Evolutionary conservation across 495 filamentous ascomycete species (phyloP).

Genomic region (Tuber umbilicatum): DNA sequence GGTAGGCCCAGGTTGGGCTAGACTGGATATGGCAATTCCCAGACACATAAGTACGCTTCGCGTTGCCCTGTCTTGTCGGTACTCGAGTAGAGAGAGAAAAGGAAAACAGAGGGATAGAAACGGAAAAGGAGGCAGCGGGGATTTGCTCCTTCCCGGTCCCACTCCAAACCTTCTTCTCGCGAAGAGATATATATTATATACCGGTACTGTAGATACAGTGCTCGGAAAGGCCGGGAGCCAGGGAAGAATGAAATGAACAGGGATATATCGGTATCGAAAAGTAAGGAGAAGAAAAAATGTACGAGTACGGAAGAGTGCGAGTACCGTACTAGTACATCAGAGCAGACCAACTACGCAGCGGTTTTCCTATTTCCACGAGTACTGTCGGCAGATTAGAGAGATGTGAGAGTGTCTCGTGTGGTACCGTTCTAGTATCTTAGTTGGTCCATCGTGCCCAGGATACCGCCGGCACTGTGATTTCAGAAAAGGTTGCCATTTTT

Average conservation of each 20-base stretch:
- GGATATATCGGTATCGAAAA: neutral
- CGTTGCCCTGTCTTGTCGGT: neutral
- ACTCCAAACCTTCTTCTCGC: neutral
- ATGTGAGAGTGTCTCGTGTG: neutral
- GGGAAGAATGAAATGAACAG: neutral
- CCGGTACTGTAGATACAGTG: neutral
- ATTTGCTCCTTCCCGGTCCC: neutral
- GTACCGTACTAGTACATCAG: neutral
- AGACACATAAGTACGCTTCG: neutral
- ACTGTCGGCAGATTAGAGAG: neutral
- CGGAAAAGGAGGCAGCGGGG: neutral
- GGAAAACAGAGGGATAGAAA: neutral
- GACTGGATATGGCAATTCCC: neutral
- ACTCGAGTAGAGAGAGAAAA: neutral
- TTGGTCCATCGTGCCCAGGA: neutral
- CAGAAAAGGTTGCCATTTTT: neutral
- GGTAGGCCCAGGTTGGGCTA: neutral
- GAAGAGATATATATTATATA: neutral
- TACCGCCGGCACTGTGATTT: neutral
- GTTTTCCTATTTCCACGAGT: neutral
- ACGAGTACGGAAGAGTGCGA: neutral
- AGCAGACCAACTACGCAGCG: neutral
- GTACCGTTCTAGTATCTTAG: neutral
- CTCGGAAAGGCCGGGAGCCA: neutral
- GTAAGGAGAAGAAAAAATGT: neutral